These are phyloP conservation scores for Axilococcus clingmanii DNA, from an alignment of 139 green algal genomes.

Conservation along the genomic window DNA sequence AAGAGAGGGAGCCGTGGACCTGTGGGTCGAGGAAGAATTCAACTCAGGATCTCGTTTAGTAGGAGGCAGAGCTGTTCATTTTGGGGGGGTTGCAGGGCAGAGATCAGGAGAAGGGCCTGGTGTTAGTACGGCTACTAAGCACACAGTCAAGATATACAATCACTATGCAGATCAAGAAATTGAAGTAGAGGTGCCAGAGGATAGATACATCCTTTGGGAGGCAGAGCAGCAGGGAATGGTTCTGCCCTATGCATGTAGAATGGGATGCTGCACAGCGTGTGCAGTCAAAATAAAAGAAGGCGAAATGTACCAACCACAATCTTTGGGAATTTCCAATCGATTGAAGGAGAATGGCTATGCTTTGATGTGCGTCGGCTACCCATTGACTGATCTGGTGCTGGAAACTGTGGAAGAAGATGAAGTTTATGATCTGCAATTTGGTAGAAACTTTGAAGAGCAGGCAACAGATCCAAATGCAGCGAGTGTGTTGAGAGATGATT, in stretches of 20 bases:
- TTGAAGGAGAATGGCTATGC: slow-evolving; percentile 73
- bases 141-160: slow-evolving; percentile 79
- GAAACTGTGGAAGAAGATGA: slow-evolving; percentile 89
- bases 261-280: slow-evolving; percentile 96
- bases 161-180: slow-evolving; percentile 54
- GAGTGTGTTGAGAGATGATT: slow-evolving; percentile 36
- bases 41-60: slow-evolving; percentile 75
- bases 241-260: slow-evolving; percentile 90
- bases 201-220: slow-evolving; percentile 88
- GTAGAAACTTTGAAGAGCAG: slow-evolving; percentile 51
- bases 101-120: slow-evolving; percentile 64
- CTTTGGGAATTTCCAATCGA: slow-evolving; percentile 48
- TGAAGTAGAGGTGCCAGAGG: slow-evolving; percentile 50
- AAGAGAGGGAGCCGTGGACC: slow-evolving; percentile 67
- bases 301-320: slow-evolving; percentile 42
- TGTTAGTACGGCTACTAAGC: slow-evolving; percentile 23
- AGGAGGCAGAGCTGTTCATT: slow-evolving; percentile 62
- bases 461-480: slow-evolving; percentile 56
- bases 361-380: slow-evolving; percentile 90
- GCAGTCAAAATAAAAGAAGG: slow-evolving; percentile 76
- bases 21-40: slow-evolving; percentile 93
- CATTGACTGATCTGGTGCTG: slow-evolving; percentile 57
- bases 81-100: slow-evolving; percentile 50
- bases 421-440: slow-evolving; percentile 97
- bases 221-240: slow-evolving; percentile 84